Percentiles rank a stretch among this genome's conserved stretches.
phyloP scores from a whole-genome alignment of 2,329 filamentous ascomycete genomes.

The Pseudogymnoascus sp. region DNA sequence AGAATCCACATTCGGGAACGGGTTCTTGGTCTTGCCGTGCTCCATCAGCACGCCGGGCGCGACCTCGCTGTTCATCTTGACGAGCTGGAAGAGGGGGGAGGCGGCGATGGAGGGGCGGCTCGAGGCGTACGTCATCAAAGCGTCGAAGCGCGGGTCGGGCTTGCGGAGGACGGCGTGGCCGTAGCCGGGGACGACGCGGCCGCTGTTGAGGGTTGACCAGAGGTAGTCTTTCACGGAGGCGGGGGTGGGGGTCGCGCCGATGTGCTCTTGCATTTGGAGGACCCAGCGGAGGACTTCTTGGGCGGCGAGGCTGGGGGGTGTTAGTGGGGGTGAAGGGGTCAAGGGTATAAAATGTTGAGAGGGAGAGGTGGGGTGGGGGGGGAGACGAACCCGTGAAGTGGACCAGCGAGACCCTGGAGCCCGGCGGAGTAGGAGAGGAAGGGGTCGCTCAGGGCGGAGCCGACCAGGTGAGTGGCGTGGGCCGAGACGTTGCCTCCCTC shows the following conservation, averaged over 20 bases:
- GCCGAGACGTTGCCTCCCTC: constrained; percentile 97
- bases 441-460: constrained; percentile 86
- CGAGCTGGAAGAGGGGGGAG: constrained; percentile 88
- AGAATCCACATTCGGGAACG: constrained; percentile 94
- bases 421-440: constrained; percentile 96
- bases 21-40: constrained; percentile 98
- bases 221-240: constrained; percentile 82
- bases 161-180: constrained; percentile 94
- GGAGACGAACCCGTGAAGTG: constrained; percentile 62
- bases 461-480: constrained; percentile 89
- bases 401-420: constrained; percentile 90
- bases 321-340: not conserved
- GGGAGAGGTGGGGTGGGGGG: not conserved
- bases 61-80: constrained; percentile 86
- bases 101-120: constrained; percentile 75
- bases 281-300: constrained; percentile 98
- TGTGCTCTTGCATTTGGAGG: constrained; percentile 84
- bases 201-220: constrained; percentile 87
- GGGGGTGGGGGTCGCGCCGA: constrained; percentile 70
- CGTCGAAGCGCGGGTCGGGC: constrained; percentile 93
- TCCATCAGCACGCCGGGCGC: constrained; percentile 84
- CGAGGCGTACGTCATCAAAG: constrained; percentile 89
- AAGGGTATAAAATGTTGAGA: constrained; percentile 7
- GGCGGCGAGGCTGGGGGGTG: constrained; percentile 56
- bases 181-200: constrained; percentile 89